Conservation (phyloP, 768 basidiomycete species). For the Boletus coccyginus region DNA sequence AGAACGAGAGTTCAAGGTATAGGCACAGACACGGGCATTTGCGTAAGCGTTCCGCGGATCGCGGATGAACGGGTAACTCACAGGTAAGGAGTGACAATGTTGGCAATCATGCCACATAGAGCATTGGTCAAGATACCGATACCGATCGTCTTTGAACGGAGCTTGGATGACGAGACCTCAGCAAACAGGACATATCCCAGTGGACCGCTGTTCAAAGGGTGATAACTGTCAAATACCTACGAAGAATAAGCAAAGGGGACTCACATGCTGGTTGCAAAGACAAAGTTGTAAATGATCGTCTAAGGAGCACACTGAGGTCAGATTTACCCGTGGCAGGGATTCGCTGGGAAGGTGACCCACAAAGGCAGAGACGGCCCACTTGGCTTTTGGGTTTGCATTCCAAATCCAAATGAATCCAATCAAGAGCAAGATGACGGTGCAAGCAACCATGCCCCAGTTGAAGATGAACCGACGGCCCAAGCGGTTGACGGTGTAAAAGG, state of each 20-base stretch:
- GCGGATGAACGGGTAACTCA: background rate
- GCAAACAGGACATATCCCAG: conserved; percentile 28
- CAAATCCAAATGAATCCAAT: conserved; percentile 30
- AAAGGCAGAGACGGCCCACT: conserved; percentile 24
- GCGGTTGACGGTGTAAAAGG: conserved; percentile 25
- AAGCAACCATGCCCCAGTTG: conserved; percentile 27
- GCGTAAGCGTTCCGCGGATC: background rate
- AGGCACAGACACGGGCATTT: no score
- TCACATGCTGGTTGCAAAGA: conserved; percentile 27
- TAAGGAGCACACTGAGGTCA: background rate
- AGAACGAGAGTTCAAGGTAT: background rate
- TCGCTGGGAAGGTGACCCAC: background rate
- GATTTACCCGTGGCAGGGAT: background rate
- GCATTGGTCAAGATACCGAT: conserved; percentile 26
- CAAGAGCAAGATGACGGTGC: conserved; percentile 21
- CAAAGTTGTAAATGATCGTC: conserved; percentile 32
- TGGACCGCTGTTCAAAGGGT: conserved; percentile 17
- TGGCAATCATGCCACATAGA: conserved; percentile 24
- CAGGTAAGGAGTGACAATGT: conserved; percentile 29
- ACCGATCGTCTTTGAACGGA: conserved; percentile 31
- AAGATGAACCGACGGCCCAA: conserved; percentile 26
- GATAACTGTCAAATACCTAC: background rate
- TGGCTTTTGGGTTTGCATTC: conserved; percentile 7
- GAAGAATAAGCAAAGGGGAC: background rate
- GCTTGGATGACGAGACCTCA: conserved; percentile 29